Evolutionary conservation across 371 early-diverging fungal genomes (phyloP), one percentile per base, ranked within the genome.

Genomic region (Lichtheimia hyalospora): DNA sequence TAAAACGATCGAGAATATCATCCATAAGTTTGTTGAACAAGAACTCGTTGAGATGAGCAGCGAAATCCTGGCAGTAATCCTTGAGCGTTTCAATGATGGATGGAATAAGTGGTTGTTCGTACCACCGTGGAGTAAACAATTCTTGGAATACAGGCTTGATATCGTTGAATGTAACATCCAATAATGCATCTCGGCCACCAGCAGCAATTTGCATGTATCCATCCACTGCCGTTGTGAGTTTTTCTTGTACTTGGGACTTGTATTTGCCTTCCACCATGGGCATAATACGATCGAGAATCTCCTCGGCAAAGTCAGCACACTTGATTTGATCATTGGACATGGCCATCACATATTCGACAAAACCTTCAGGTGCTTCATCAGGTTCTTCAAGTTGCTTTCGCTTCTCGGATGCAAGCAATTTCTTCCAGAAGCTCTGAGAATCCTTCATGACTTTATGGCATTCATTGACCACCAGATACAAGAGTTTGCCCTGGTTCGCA

Each of bases 321-420:
- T 90, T 85, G 68, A 95, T 75, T 65, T 88, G 91, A 70, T 97
- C 96, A 73, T 98, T 98, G 18, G 93, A 93, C 41, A 97, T 81
- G 0, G 98, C 96, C 79, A 96, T 91, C 0, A 91, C 84, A 69
- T 98, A 98, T 62, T 97, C 97, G 2, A 92, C 87, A 54, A 98
- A 73, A 4, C 96, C 96, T 51, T 82, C 84, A 2, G 90, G 84
- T 8, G 83, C 78, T 6, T 88, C 88, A 2, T 84, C 81, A 0
- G 89, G 85, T 43, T 86, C 75, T 5, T 91, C 89, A 7, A 90
- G 55, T 60, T 94, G 91, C 63, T 85, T 88, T 39, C 82, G 71
- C 63, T 85, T 74, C 72, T 98, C 98, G 2, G 74, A 55, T 0
- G 84, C 78, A 48, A 96, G 63, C 24, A 94, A 60, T 23, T 81